Conservation (phyloP, 139 green algal species). For the Tetradesmus lagerheimii region DNA sequence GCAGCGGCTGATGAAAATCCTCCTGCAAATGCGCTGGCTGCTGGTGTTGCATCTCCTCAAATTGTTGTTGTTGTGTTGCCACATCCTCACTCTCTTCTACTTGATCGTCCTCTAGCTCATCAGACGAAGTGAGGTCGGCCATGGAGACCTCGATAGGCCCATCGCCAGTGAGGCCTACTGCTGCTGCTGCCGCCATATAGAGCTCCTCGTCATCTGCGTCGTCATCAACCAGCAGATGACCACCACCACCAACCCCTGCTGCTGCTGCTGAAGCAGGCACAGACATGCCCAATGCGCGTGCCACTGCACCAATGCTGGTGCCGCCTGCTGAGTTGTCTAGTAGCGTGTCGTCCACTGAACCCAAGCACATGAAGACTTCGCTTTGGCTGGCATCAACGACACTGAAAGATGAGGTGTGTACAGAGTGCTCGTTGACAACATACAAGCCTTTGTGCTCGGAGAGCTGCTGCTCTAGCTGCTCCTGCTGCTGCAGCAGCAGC, state of each 20-base stretch:
- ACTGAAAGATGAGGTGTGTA: neutral
- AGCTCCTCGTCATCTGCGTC: neutral
- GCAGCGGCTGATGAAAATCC: neutral
- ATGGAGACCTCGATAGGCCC: neutral
- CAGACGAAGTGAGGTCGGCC: neutral
- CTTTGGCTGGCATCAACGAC: neutral
- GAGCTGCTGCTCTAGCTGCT: neutral
- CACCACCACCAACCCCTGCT: neutral
- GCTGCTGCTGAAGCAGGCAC: slow-evolving; percentile 11
- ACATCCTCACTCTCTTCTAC: neutral
- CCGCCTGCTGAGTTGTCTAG: neutral
- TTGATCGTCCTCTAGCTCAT: neutral
- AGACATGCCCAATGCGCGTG: neutral
- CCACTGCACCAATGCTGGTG: neutral
- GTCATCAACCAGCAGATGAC: neutral
- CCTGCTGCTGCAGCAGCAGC: slow-evolving; percentile 10
- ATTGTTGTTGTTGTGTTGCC: too few relatives aligned
- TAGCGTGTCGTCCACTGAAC: neutral
- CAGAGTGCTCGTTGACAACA: neutral
- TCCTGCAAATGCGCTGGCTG: neutral
- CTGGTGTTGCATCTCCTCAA: neutral
- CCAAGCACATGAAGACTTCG: slow-evolving; percentile 17
- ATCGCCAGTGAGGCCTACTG: neutral
- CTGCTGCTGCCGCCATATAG: slow-evolving; percentile 8
- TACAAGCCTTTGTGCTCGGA: neutral